Conservation (phyloP, 257 asterid genomes). For the Solanum ossicruentum region DNA sequence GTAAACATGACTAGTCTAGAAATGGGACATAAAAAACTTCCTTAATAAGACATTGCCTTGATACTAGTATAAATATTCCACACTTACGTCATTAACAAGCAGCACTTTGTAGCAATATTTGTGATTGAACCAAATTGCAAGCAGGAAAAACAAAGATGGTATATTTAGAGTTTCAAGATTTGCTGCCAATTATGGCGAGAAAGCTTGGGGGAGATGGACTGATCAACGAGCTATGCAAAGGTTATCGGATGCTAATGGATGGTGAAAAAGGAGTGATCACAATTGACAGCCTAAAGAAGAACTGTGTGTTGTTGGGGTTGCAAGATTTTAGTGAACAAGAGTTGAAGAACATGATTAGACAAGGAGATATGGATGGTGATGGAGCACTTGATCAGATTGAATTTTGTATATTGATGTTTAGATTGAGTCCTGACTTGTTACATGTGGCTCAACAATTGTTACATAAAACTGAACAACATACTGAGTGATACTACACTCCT, state of each 20-base stretch:
- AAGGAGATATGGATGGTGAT: conserved; percentile 12
- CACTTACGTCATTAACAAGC: neutral
- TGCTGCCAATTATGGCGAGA: conserved; percentile 3
- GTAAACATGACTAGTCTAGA: neutral
- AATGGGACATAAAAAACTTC: neutral
- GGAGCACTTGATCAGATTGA: conserved; percentile 10
- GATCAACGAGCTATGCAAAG: conserved; percentile 5
- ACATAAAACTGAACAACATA: neutral
- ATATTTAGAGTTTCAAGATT: conserved; percentile 4
- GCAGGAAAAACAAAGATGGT: neutral
- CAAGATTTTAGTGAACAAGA: conserved; percentile 7
- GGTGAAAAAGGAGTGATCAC: conserved; percentile 1
- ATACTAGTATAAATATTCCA: neutral
- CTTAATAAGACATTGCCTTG: neutral
- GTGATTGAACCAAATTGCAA: neutral
- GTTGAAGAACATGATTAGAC: neutral
- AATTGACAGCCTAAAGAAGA: conserved; percentile 11
- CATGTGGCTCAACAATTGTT: neutral
- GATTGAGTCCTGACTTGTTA: conserved; percentile 13
- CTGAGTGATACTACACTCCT: neutral
- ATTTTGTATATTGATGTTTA: conserved; percentile 16
- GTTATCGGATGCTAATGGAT: conserved; percentile 2
- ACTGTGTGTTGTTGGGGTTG: conserved; percentile 5
- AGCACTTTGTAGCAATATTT: neutral
- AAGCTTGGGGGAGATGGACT: conserved; percentile 11